Evolutionary conservation across 495 filamentous ascomycete genomes (phyloP).

Genomic region (Mytilinidion resinicola): DNA sequence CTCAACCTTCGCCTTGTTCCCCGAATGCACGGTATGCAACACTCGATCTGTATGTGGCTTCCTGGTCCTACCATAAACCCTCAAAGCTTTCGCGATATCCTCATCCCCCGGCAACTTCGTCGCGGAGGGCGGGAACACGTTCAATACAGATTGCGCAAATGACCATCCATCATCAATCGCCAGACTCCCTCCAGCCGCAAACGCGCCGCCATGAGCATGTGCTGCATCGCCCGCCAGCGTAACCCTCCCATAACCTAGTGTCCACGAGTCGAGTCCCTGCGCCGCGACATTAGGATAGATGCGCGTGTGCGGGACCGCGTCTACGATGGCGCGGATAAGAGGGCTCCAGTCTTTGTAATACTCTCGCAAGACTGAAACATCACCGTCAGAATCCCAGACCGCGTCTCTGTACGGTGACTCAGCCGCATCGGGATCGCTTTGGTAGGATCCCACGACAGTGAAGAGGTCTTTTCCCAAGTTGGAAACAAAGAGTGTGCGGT

Average conservation of each 20-base stretch:
- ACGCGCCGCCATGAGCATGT: slow-evolving; percentile 47
- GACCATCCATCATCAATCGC: slow-evolving; percentile 44
- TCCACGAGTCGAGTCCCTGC: slow-evolving; percentile 39
- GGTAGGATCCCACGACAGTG: slow-evolving; percentile 44
- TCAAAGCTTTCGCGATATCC: slow-evolving; percentile 33
- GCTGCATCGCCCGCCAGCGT: slow-evolving; percentile 46
- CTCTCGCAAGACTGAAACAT: slow-evolving; percentile 36
- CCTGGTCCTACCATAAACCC: slow-evolving; percentile 39
- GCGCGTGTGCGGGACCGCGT: slow-evolving; percentile 40
- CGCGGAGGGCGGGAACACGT: slow-evolving; percentile 2
- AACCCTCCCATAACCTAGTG: slow-evolving; percentile 32
- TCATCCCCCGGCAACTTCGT: slow-evolving; percentile 6
- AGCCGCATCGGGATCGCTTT: slow-evolving; percentile 36
- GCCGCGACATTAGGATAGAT: slow-evolving; percentile 44
- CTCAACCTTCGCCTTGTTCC: slow-evolving; percentile 32
- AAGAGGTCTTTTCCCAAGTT: slow-evolving; percentile 41
- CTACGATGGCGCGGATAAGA: slow-evolving; percentile 37
- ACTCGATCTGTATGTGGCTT: slow-evolving; percentile 42
- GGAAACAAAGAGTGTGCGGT: slow-evolving; percentile 45
- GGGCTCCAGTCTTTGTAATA: slow-evolving; percentile 46
- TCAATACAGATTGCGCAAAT: slow-evolving; percentile 18
- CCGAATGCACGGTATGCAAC: slow-evolving; percentile 37
- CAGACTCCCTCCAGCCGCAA: slow-evolving; percentile 47
- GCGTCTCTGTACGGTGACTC: slow-evolving; percentile 39
- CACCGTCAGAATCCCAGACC: slow-evolving; percentile 39